These are phyloP conservation scores for Xylariaceae sp. DNA, from an alignment of 2,329 filamentous ascomycete species.

Conservation along the genomic window DNA sequence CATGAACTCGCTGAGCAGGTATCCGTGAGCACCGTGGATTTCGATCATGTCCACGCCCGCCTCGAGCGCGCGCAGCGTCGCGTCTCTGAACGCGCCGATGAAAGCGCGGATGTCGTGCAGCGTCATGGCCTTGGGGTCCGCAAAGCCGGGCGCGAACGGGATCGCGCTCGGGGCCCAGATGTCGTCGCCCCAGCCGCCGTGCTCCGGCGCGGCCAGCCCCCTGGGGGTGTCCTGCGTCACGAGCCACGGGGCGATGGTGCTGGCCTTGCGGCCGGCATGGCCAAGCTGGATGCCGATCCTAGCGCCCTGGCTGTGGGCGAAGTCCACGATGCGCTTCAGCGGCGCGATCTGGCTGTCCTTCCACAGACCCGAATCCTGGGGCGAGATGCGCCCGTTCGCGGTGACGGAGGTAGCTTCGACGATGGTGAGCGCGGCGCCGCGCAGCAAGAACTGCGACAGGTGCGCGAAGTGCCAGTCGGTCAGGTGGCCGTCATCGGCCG, in stretches of 20 bases:
- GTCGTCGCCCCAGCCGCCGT: slow-evolving; percentile 34
- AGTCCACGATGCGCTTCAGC: slow-evolving; percentile 67
- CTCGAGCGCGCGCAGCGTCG: slow-evolving; percentile 30
- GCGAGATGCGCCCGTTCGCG: slow-evolving; percentile 76
- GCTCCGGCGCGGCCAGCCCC: slow-evolving; percentile 29
- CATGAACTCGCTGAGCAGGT: slow-evolving; percentile 67
- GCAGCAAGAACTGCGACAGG: slow-evolving; percentile 70
- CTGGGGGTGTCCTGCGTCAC: slow-evolving; percentile 37
- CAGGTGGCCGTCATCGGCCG: slow-evolving; percentile 58
- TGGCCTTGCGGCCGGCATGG: slow-evolving; percentile 72
- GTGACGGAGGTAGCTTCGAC: slow-evolving; percentile 76
- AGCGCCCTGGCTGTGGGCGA: slow-evolving; percentile 73
- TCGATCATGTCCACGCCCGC: slow-evolving; percentile 62
- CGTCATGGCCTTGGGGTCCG: slow-evolving; percentile 56
- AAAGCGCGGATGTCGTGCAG: slow-evolving; percentile 30
- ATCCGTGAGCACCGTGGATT: slow-evolving; percentile 77
- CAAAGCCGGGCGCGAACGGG: slow-evolving; percentile 51
- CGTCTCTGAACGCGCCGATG: slow-evolving; percentile 30
- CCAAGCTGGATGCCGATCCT: slow-evolving; percentile 76
- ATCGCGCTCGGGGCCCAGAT: slow-evolving; percentile 53
- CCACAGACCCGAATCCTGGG: slow-evolving; percentile 78
- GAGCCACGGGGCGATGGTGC: slow-evolving; percentile 62
- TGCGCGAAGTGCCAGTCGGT: slow-evolving; percentile 82
- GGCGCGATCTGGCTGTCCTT: slow-evolving; percentile 75
- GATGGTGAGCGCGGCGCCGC: slow-evolving; percentile 69